Evolutionary conservation across 768 basidiomycete genomes (phyloP), one percentile per base, ranked within the genome.

Genomic region (Lentinula lateritia): DNA sequence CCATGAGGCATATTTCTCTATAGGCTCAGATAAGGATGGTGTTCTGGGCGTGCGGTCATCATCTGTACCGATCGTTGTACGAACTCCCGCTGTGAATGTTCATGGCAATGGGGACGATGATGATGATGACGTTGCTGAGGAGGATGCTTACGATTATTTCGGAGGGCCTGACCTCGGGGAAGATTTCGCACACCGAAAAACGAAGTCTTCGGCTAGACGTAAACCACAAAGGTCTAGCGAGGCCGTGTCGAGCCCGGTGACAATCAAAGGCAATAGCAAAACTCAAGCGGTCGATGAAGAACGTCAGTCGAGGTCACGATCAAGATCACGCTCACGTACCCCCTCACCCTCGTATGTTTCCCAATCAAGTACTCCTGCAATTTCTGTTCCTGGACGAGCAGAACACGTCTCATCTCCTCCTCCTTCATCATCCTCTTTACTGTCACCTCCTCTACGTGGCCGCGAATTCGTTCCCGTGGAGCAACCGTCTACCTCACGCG

Each of bases 71-170:
- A 65, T 39, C 57, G 65, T 59, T 58, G 71, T 58, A 6, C 50
- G 62, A 7, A 65, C 70, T 39, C 69, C 62, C 2, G 65, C 67
- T 23, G 63, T 71, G n/a, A 6, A 60, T 13, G 59, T 8, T 20
- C 50, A 32, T 42, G 61, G 50, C 7, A 18, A 16, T 34, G 52
- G 63, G 35, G 48, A 53, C 45, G 69, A 65, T 1, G 72, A 72
- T 23, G 71, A 71, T 43, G 76, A 76, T 63, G 81, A 53, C 39
- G 60, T 62, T 8, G 69, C 66, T 1, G 72, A 72, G 34, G 71
- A 71, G 42, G 76, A 77, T 63, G 81, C 82, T 15, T 83, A 82
- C 65, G 84, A 87, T 66, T 84, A 84, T 71, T 86, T 87, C 65
- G 80, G 73, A 9, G 84, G 82, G 1, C 80, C 85, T 8, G 83